phyloP scores from a whole-genome alignment of 768 basidiomycete genomes.

The Phylloporus sp. region DNA sequence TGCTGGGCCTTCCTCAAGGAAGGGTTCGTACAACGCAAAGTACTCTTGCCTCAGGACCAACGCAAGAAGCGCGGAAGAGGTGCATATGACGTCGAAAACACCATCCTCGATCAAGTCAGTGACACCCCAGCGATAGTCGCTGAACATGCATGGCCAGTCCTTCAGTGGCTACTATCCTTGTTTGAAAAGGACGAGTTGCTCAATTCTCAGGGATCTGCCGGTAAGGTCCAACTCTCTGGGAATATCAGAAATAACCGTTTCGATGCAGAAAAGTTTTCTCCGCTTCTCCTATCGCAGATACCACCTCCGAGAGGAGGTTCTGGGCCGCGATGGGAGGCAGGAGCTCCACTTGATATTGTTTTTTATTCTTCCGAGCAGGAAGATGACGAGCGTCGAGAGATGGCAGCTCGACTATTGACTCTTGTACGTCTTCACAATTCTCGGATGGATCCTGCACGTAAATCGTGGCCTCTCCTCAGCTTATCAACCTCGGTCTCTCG shows the following conservation, averaged over 20 bases:
- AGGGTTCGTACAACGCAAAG: constrained; percentile 43
- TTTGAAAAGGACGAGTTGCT: constrained; percentile 63
- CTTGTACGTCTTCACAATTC: constrained; percentile 20
- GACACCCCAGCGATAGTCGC: constrained; percentile 40
- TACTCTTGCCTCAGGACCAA: constrained; percentile 12
- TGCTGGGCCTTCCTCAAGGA: constrained; percentile 60
- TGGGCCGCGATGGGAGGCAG: constrained; percentile 52
- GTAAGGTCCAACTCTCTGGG: constrained; percentile 5
- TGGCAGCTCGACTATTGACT: constrained; percentile 34
- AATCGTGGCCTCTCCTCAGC: constrained; percentile 23
- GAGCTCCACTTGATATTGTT: constrained; percentile 45
- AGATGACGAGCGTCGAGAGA: constrained; percentile 25
- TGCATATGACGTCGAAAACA: constrained; percentile 23
- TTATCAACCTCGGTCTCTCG: constrained; percentile 39
- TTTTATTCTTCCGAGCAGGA: constrained; percentile 35
- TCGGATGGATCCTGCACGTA: neutral
- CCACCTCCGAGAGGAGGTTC: constrained; percentile 46
- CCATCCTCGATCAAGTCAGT: constrained; percentile 18
- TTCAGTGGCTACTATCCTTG: constrained; percentile 63
- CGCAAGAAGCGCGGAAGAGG: constrained; percentile 32
- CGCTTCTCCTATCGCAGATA: constrained; percentile 54
- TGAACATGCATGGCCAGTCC: constrained; percentile 61
- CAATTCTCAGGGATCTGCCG: constrained; percentile 30
- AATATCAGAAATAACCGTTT: constrained; percentile 7
- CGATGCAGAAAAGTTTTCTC: constrained; percentile 40